Evolutionary conservation across 192 early-diverging fungal genomes (phyloP).

Genomic region (Backusella macrospora): DNA sequence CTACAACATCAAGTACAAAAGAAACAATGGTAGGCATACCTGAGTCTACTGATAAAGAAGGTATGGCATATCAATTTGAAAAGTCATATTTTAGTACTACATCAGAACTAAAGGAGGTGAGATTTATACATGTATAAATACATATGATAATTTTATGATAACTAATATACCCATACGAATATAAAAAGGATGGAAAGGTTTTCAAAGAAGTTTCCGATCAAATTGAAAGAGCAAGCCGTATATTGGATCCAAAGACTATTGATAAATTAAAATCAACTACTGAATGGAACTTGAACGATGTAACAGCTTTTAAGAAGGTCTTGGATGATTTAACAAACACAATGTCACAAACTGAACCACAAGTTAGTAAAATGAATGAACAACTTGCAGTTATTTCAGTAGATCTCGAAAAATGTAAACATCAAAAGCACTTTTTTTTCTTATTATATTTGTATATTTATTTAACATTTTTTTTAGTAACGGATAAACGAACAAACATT

Average conservation of each 20-base stretch:
- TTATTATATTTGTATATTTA: background rate
- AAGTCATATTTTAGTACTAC: slow-evolving; percentile 12
- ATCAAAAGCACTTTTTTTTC: background rate
- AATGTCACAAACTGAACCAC: background rate
- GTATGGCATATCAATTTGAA: slow-evolving; percentile 30
- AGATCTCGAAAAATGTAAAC: slow-evolving; percentile 18
- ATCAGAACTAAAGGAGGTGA: slow-evolving; percentile 14
- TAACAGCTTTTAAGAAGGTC: background rate
- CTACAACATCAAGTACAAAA: background rate
- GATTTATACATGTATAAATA: background rate
- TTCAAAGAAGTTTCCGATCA: background rate
- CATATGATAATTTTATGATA: background rate
- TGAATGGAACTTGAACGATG: slow-evolving; percentile 10
- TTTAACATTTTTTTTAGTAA: background rate
- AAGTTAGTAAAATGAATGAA: slow-evolving; percentile 1
- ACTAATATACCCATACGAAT: background rate
- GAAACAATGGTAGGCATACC: background rate
- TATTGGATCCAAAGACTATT: background rate
- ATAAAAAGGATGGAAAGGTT: background rate
- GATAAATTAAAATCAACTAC: background rate
- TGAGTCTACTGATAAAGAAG: background rate
- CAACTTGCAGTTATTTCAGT: background rate
- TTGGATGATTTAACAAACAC: background rate
- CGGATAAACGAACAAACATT: slow-evolving; percentile 8
- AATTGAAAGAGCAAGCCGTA: background rate